These are phyloP conservation scores for Geotrichum aggregatum DNA, from an alignment of 1,139 yeast genomes.

Conservation along the genomic window DNA sequence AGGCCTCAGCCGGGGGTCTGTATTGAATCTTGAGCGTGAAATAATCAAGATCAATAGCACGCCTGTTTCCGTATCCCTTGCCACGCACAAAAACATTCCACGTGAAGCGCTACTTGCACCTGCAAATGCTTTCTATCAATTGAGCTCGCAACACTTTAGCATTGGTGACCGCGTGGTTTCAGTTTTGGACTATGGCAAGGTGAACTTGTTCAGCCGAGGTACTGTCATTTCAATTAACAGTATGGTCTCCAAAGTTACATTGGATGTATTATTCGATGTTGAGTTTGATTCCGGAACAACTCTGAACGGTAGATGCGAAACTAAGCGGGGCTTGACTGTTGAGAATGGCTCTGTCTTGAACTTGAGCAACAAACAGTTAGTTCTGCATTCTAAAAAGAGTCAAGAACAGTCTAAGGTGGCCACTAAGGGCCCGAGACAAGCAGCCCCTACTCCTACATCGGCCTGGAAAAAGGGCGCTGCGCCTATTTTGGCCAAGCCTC, in stretches of 20 bases:
- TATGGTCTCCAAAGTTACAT: slow-evolving; percentile 50
- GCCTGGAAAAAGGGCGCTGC: slow-evolving; percentile 10
- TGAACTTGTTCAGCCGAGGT: slow-evolving; percentile 83
- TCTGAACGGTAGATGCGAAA: slow-evolving; percentile 68
- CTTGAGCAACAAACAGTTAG: slow-evolving; percentile 65
- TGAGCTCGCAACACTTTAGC: slow-evolving; percentile 70
- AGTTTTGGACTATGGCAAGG: slow-evolving; percentile 84
- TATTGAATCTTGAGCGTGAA: slow-evolving; percentile 62
- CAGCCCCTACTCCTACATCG: not conserved
- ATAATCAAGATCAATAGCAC: slow-evolving; percentile 44
- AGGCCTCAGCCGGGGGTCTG: slow-evolving; percentile 63
- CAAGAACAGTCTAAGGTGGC: slow-evolving; percentile 6
- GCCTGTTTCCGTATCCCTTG: slow-evolving; percentile 27
- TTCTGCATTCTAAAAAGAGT: slow-evolving; percentile 47
- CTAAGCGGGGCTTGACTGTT: slow-evolving; percentile 78
- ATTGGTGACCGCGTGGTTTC: slow-evolving; percentile 89
- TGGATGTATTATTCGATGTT: slow-evolving; percentile 78
- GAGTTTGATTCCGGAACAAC: slow-evolving; percentile 79
- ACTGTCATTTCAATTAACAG: slow-evolving; percentile 81
- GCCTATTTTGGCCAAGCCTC: slow-evolving; percentile 1
- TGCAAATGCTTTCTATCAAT: slow-evolving; percentile 61
- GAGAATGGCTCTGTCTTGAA: slow-evolving; percentile 82
- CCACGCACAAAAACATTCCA: slow-evolving; percentile 75
- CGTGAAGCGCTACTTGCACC: slow-evolving; percentile 80
- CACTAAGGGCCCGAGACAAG: not conserved